These are phyloP conservation scores for Trichoderma erinaceum DNA, from an alignment of 495 filamentous ascomycete species.

Conservation along the genomic window DNA sequence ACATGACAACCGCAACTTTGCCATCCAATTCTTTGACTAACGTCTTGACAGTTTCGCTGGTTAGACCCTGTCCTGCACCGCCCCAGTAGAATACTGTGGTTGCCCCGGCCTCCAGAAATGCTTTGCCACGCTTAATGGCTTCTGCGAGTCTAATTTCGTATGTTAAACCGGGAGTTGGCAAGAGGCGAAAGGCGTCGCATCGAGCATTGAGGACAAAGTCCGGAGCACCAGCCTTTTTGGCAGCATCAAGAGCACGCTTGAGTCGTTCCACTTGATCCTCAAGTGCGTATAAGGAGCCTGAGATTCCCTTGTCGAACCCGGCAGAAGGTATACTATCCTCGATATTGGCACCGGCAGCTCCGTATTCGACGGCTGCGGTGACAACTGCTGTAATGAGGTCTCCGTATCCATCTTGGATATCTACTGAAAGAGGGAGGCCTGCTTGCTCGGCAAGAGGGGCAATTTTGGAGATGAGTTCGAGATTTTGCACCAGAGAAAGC, in stretches of 20 bases:
- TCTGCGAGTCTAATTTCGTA: conserved; percentile 25
- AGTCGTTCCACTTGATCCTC: conserved; percentile 33
- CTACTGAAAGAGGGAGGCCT: conserved; percentile 33
- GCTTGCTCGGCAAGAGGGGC: conserved; percentile 21
- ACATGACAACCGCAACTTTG: conserved; percentile 34
- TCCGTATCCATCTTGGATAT: conserved; percentile 44
- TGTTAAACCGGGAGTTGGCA: conserved; percentile 8
- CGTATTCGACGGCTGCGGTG: conserved; percentile 29
- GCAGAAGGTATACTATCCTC: conserved; percentile 31
- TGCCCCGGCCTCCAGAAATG: conserved; percentile 38
- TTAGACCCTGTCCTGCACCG: conserved; percentile 29
- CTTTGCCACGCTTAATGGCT: conserved; percentile 35
- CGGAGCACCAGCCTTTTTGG: conserved; percentile 28
- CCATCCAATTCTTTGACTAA: conserved; percentile 28
- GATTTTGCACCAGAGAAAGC: conserved; percentile 31
- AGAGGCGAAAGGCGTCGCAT: conserved; percentile 32
- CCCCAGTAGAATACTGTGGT: conserved; percentile 47
- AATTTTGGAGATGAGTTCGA: conserved; percentile 23
- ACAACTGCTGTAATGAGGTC: conserved; percentile 30
- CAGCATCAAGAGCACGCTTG: conserved; percentile 21
- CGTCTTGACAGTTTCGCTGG: conserved; percentile 28
- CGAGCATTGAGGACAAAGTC: conserved; percentile 46
- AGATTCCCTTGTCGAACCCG: conserved; percentile 9
- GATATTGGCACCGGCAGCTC: conserved; percentile 39
- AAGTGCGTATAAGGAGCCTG: conserved; percentile 24